Percentiles rank a stretch among this genome's conserved stretches.
Conservation (phyloP, 371 early-diverging fungal genomes). For the Choanephora cucurbitarum region DNA sequence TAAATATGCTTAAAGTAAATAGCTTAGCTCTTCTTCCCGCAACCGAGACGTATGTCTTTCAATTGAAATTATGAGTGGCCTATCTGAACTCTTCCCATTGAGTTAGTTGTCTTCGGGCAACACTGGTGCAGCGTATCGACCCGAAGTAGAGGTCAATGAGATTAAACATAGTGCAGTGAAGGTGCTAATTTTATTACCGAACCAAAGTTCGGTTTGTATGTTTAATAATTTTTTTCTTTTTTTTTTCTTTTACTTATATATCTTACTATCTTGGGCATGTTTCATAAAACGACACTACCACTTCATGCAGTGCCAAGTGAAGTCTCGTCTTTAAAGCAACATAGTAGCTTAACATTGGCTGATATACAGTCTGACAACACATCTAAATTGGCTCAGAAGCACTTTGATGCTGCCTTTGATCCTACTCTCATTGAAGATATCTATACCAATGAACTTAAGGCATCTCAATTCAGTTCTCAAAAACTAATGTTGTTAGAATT, state of each 20-base stretch:
- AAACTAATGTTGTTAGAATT: slow-evolving; percentile 73
- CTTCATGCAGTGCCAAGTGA: slow-evolving; percentile 50
- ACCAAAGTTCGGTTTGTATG: too few relatives aligned
- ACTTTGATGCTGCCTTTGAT: slow-evolving; percentile 53
- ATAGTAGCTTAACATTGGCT: slow-evolving; percentile 44
- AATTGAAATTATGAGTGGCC: too few relatives aligned
- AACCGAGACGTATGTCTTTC: too few relatives aligned
- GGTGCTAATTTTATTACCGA: too few relatives aligned
- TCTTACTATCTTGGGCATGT: slow-evolving; percentile 21
- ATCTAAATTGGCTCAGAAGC: slow-evolving; percentile 50
- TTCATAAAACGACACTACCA: slow-evolving; percentile 48
- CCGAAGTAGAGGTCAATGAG: too few relatives aligned
- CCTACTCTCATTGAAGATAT: slow-evolving; percentile 60
- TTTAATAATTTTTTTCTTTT: background rate
- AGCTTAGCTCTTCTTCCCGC: too few relatives aligned
- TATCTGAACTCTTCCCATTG: too few relatives aligned
- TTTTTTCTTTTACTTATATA: background rate
- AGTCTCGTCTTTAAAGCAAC: slow-evolving; percentile 27
- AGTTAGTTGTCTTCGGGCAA: too few relatives aligned
- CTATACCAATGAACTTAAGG: slow-evolving; percentile 57
- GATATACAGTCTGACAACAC: slow-evolving; percentile 63
- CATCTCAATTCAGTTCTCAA: slow-evolving; percentile 48
- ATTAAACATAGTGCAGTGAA: too few relatives aligned
- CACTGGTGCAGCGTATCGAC: too few relatives aligned
- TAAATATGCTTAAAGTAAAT: too few relatives aligned